Evolutionary conservation across 2,329 filamentous ascomycete genomes (phyloP), one percentile per base, ranked within the genome.

Genomic region (Neofusicoccum kwambonambiense): DNA sequence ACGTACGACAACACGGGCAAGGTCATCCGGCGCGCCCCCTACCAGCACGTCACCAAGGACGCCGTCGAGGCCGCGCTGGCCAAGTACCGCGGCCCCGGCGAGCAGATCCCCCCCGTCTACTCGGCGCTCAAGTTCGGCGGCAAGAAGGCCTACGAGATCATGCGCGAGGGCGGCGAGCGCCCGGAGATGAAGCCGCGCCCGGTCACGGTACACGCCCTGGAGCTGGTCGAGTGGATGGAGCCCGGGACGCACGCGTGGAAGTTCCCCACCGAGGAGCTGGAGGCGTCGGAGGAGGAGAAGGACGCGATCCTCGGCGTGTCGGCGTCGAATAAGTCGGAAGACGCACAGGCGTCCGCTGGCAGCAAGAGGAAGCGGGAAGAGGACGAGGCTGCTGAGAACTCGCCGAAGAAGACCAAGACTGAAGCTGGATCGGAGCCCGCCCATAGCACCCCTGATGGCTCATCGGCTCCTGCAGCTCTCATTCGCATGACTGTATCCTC

Each of bases 101-200:
- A 91, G 81, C 95, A 99, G 81, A 89, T 91, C 70, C 95, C 95
- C 42, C 94, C 94, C 5, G 86, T 99, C 19, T 99, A 93, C 78
- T 97, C 92, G 35, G 95, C 95, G 9, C 83, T 98, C 67, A 93
- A 94, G 77, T 92, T 97, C 77, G 87, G 97, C 70, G 95, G 95
- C 2, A 97, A 97, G 82, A 90, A 92, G 39, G 83, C 97, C 56
- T 99, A 99, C 76, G 93, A 99, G 79, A 98, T 98, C 77, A 95
- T 95, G 19, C 86, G 95, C 56, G 92, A 93, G 75, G 95, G 95
- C 15, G 92, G 90, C 73, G 87, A 91, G 41, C 89, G 97, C 15
- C 95, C 95, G 0, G 90, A 96, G 75, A 95, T 99, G 66, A 84
- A 93, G 74, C 87, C 90, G 62, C 83, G 94, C 65, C 86, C 90